Evolutionary conservation across 2,329 filamentous ascomycete species (phyloP).

Genomic region (Xylariaceae sp.): DNA sequence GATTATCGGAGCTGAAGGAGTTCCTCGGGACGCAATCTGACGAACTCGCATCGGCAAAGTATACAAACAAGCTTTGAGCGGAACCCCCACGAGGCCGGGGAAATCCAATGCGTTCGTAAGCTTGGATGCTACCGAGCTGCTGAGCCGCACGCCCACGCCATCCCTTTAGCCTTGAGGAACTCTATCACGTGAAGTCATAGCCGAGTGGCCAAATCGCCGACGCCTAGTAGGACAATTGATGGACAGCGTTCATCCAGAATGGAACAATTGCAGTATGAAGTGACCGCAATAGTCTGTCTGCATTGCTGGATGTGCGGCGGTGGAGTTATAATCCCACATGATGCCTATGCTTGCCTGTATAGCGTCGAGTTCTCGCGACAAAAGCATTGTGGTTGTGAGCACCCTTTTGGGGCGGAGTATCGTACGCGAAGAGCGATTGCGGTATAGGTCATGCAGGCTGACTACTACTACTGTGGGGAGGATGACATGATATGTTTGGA

Average conservation of each 20-base stretch:
- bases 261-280: no score
- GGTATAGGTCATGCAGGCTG: constrained; percentile 9
- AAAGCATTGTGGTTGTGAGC: no score
- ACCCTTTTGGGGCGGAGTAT: constrained; percentile 5
- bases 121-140: background rate
- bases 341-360: no score
- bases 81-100: background rate
- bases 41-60: background rate
- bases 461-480: background rate
- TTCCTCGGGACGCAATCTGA: background rate
- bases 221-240: no score
- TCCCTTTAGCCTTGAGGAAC: no score
- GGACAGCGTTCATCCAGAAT: no score
- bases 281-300: no score
- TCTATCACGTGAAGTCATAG: no score
- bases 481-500: background rate
- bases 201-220: no score
- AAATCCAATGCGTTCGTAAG: background rate
- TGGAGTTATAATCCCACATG: no score
- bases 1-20: constrained; percentile 9
- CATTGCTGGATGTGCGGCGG: no score
- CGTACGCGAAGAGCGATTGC: constrained; percentile 8
- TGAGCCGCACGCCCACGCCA: background rate
- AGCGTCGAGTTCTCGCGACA: no score
- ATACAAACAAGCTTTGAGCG: background rate